Evolutionary conservation across 2,329 filamentous ascomycete genomes (phyloP).

Genomic region (Metarhizium brunneum): DNA sequence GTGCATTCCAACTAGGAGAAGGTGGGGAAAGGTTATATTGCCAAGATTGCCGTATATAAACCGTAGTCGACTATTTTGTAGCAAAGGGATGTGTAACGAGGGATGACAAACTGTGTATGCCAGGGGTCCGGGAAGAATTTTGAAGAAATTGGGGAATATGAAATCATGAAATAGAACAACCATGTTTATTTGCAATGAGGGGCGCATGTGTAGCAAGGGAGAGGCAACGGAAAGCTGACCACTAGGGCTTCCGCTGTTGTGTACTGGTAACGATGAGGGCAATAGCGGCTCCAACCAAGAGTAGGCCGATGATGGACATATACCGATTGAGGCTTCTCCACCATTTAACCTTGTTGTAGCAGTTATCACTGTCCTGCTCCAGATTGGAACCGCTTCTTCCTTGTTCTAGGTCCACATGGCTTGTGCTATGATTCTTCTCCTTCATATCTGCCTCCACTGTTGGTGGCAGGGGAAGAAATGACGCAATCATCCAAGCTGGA

Average conservation of each 20-base stretch:
- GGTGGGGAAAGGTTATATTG: too few species aligned
- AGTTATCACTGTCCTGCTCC: constrained; percentile 32
- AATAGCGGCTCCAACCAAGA: constrained; percentile 42
- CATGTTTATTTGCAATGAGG: too few species aligned
- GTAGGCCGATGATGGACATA: constrained; percentile 47
- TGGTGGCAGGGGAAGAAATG: constrained; percentile 61
- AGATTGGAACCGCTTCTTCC: constrained; percentile 24
- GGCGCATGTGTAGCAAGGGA: neutral
- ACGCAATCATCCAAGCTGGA: constrained; percentile 69
- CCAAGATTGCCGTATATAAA: too few species aligned
- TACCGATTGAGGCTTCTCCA: constrained; percentile 50
- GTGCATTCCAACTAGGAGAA: too few species aligned
- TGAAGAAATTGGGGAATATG: too few species aligned
- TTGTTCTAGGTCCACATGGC: constrained; percentile 28
- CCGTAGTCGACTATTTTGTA: too few species aligned
- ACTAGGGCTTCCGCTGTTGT: constrained; percentile 34
- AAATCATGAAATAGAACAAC: too few species aligned
- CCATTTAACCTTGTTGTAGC: constrained; percentile 46
- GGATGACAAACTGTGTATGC: too few species aligned
- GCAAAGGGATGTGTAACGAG: too few species aligned
- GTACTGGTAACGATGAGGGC: constrained; percentile 43
- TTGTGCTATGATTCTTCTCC: constrained; percentile 33
- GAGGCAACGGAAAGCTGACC: neutral
- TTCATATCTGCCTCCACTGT: constrained; percentile 43
- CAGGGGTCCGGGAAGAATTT: too few species aligned